Conservation (phyloP, 2,329 filamentous ascomycete species). For the Ascochyta pisi region DNA sequence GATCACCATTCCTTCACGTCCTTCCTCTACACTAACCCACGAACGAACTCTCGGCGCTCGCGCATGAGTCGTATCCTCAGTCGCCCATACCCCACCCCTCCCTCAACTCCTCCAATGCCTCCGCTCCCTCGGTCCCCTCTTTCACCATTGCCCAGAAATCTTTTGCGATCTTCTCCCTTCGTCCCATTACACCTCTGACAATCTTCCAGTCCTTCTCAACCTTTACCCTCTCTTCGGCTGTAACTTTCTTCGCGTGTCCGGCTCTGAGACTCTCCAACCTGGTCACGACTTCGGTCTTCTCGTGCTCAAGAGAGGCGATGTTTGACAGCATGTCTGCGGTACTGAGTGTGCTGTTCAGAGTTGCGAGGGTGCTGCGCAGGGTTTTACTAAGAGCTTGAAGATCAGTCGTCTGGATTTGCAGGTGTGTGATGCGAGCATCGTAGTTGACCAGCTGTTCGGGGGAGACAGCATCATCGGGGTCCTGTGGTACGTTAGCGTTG, state of each 20-base stretch:
- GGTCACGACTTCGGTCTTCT: constrained; percentile 52
- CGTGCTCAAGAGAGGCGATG: constrained; percentile 53
- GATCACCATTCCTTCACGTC: too few relatives aligned
- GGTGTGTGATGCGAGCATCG: constrained; percentile 55
- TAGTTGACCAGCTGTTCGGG: constrained; percentile 59
- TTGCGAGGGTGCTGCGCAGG: constrained; percentile 56
- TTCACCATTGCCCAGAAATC: constrained; percentile 60
- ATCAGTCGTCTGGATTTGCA: constrained; percentile 54
- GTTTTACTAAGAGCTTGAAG: constrained; percentile 58
- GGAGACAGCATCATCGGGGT: constrained; percentile 56
- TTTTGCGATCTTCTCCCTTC: constrained; percentile 57
- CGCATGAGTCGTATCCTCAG: constrained; percentile 12
- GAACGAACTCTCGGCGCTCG: too few relatives aligned
- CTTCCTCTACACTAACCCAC: too few relatives aligned
- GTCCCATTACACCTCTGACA: constrained; percentile 49
- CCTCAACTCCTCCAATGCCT: constrained; percentile 58
- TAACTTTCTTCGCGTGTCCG: constrained; percentile 55
- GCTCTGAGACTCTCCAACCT: constrained; percentile 52
- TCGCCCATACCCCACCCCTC: constrained; percentile 51
- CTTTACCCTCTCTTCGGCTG: constrained; percentile 55
- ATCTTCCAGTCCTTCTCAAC: constrained; percentile 56
- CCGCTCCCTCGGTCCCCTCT: constrained; percentile 56
- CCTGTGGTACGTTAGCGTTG: constrained; percentile 44
- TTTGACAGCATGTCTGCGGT: constrained; percentile 57
- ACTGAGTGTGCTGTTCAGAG: constrained; percentile 58